Evolutionary conservation across 306 rosid genomes (phyloP), one percentile per base, ranked within the genome.

Genomic region (Abrus pulchellus): DNA sequence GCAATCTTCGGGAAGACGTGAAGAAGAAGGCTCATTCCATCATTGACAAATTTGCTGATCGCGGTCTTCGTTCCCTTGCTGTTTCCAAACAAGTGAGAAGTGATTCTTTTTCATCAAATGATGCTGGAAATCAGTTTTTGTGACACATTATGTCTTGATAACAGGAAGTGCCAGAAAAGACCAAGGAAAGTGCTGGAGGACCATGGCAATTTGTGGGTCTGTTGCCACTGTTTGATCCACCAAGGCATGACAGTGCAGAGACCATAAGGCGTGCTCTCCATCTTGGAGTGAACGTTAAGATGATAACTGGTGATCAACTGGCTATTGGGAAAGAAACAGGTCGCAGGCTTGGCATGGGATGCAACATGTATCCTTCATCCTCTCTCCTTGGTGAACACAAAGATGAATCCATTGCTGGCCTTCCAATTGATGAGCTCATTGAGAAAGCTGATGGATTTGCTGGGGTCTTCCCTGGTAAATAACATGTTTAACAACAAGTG

Each of bases 371-470:
- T 67, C 98, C 98, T 55, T 94, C 98, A 66, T 92, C 98, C 76
- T 87, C 97, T 54, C 98, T 94, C 74, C 98, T 94, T 52, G 94
- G 97, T 14, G 84, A 94, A 5, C 85, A 81, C 82, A 94, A 88
- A 82, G 94, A 94, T 30, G 89, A 78, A 57, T 70, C 90, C 1
- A 54, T 88, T 48, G 84, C 97, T 68, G 38, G 88, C 38, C 78
- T 89, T 33, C 97, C 98, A 0, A 29, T 94, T 68, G 97, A 94
- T 83, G 98, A 94, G 71, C 97, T 92, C 14, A 94, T 92, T 52
- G 98, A 94, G 82, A 92, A 90, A 78, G 98, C 98, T 32, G 98
- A 94, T 74, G 98, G 98, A 50, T 94, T 94, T 69, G 98, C 98
- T 3, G 94, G 98, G 0, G 98, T 94, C 85, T 94, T 94, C 86